Evolutionary conservation across 805 yeast genomes (phyloP).

Genomic region (Wickerhamiella nectarea): DNA sequence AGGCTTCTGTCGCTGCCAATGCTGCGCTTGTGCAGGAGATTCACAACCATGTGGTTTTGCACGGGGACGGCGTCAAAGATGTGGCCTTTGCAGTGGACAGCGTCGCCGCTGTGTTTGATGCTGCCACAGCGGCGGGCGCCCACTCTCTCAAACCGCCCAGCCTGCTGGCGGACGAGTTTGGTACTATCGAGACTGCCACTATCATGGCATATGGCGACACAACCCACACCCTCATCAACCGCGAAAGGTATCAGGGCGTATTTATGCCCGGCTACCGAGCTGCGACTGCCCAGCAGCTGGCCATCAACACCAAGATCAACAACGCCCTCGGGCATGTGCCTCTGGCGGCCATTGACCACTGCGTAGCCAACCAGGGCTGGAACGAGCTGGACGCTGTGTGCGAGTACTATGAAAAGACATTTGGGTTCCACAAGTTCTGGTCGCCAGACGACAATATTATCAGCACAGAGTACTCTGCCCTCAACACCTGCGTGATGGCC

Average conservation of each 20-base stretch:
- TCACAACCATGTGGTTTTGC: conserved; percentile 36
- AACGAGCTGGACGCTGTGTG: conserved; percentile 46
- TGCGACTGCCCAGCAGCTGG: not conserved
- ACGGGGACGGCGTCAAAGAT: conserved; percentile 76
- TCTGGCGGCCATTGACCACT: conserved; percentile 49
- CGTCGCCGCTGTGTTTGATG: conserved; percentile 32
- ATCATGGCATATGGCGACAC: conserved; percentile 47
- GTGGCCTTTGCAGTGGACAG: conserved; percentile 51
- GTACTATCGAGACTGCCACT: conserved; percentile 40
- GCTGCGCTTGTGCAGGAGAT: conserved; percentile 27
- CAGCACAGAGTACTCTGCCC: conserved; percentile 54
- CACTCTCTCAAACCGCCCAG: conserved; percentile 23
- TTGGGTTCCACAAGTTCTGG: conserved; percentile 72
- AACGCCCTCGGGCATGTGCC: conserved; percentile 27
- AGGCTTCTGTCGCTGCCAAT: conserved; percentile 21
- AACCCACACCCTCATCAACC: conserved; percentile 53
- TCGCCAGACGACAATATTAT: conserved; percentile 70
- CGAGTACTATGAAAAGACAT: conserved; percentile 41
- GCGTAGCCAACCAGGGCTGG: conserved; percentile 72
- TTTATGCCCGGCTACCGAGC: conserved; percentile 40
- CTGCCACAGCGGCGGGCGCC: conserved; percentile 45
- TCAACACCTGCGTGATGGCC: conserved; percentile 66
- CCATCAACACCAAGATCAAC: conserved; percentile 17
- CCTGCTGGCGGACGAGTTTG: conserved; percentile 32
- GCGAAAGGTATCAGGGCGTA: conserved; percentile 27